Percentiles rank a stretch among this genome's conserved stretches.
These are phyloP conservation scores for Rubroshorea leprosula DNA, from an alignment of 345 rosid genomes.

Conservation along the genomic window DNA sequence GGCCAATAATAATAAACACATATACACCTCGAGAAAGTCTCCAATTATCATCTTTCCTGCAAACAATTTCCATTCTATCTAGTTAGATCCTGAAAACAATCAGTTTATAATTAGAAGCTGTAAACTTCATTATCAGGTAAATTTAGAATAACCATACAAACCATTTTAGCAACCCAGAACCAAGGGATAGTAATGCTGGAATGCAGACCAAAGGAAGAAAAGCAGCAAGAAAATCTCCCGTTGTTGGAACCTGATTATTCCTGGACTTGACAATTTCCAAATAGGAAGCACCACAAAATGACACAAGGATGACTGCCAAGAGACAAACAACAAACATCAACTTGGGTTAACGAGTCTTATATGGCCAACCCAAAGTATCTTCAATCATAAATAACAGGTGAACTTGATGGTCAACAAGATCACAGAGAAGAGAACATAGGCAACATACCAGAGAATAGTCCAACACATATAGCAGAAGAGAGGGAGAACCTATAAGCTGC, in stretches of 20 bases:
- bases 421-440: constrained; percentile 8
- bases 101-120: constrained; percentile 8
- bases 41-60: constrained; percentile 99
- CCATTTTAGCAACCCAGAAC: constrained; percentile 96
- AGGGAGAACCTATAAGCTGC: constrained; percentile 86
- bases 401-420: constrained; percentile 5
- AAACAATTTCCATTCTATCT: constrained; percentile 8
- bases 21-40: constrained; percentile 85
- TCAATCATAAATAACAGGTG: constrained; percentile 15
- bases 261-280: constrained; percentile 87
- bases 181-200: constrained; percentile 83
- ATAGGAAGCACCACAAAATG: constrained; percentile 88
- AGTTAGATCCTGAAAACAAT: background rate
- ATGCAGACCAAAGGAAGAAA: constrained; percentile 93
- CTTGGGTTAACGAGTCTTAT: constrained; percentile 4
- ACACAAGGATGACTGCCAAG: constrained; percentile 84
- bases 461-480: constrained; percentile 80
- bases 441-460: constrained; percentile 73
- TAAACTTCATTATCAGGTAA: constrained; percentile 13
- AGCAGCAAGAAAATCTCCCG: constrained; percentile 92
- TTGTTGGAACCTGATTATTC: constrained; percentile 74
- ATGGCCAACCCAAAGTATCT: constrained; percentile 3
- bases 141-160: constrained; percentile 28
- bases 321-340: constrained; percentile 19
- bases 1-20: constrained; percentile 76